Base-by-base conservation (phyloP, 2,329 filamentous ascomycete genomes). In the Aschersonia sp. region DNA sequence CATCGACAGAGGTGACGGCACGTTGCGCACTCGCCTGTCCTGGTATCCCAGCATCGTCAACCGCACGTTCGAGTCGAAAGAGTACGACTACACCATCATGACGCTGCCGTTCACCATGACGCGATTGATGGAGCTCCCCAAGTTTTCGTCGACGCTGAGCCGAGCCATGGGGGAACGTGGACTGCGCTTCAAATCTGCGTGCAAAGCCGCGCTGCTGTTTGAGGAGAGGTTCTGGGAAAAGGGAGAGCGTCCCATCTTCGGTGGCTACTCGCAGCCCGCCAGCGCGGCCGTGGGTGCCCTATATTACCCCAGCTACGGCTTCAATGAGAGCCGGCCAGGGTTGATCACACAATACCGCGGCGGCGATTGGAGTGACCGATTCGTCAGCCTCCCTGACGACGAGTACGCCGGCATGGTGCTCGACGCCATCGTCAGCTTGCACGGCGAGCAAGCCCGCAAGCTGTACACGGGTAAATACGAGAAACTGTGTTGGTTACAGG, bases 381-480 rank as follows among this genome's bases (percentile, higher is more conserved):
- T 50, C 43, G 43, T 45, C 20, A 50, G 48, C 32, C 30, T 50
- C 31, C 43, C 43, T 35, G 46, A 47, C n/a, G 49, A 44, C 30
- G 43, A 48, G 44, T 47, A 50, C 29, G 49, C 41, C 5, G 43
- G 45, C 10, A 44, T 48, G 31, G 46, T 48, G 20, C 32, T 50
- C 3, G 46, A 50, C 29, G 46, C 46, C 1, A 41, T 48, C 6
- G 46, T 46, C 10, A 48, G 46, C 44, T 35, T 50, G n/a, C 47
- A 58, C 45, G 55, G 58, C 1, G 55, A 65, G 0, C 59, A 77
- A 20, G 75, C 73, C 0, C 61, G 65, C 0, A 68, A 79, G 47
- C 69, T 80, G 52, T 82, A 68, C 54, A 80, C 75, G 0, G 78
- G 77, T 3, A 65, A 67, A 51, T 79, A 72, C 50, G 67, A 75